Base-by-base conservation (phyloP, 108 stramenopile genomes). In the Thalassiosira profunda region DNA sequence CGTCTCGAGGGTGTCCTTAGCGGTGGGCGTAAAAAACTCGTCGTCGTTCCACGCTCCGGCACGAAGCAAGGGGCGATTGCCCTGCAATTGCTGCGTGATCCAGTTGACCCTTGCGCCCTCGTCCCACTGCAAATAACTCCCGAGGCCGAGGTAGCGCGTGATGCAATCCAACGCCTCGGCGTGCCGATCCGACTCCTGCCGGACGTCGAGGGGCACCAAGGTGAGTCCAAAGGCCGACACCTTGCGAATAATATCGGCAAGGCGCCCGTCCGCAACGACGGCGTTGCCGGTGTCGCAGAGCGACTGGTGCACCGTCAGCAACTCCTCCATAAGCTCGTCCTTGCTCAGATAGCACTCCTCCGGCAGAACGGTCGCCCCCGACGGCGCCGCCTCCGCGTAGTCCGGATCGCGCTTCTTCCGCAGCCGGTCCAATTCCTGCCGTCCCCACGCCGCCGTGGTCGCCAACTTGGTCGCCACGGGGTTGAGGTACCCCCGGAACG, bases 101-200 rank as follows among this genome's bases (percentile, higher is more conserved):
- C 93, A 99, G 53, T 72, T 84, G 46, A 97, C 65, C 35, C 88
- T 77, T 2, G 96, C 94, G 25, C 70, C 78, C 80, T 99, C 98
- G 56, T 92, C 85, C 97, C 97, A 97, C 78, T 86, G 86, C 52
- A 86, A 78, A 70, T 96, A 97, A 20, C 92, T 89, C 5, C 98
- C 98, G 18, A 97, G 80, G 2, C 97, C 98, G 35, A 98, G 72
- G 67, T 90, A 84, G 41, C 87, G 83, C 6, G 97, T 98, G 55
- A 99, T 93, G 5, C 97, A 94, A 73, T 98, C 98, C 56, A 99
- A 63, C 8, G 96, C 97, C 59, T 84, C 63, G 1, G 90, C 92
- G 71, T 99, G 98, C 42, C 81, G 81, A 43, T 90, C 92, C 18
- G 91, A 93, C 64, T 99, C 98, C 71, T 99, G 96, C 12, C 98